phyloP scores from a whole-genome alignment of 352 stramenopile genomes.

The Phytopythium mirpurense region DNA sequence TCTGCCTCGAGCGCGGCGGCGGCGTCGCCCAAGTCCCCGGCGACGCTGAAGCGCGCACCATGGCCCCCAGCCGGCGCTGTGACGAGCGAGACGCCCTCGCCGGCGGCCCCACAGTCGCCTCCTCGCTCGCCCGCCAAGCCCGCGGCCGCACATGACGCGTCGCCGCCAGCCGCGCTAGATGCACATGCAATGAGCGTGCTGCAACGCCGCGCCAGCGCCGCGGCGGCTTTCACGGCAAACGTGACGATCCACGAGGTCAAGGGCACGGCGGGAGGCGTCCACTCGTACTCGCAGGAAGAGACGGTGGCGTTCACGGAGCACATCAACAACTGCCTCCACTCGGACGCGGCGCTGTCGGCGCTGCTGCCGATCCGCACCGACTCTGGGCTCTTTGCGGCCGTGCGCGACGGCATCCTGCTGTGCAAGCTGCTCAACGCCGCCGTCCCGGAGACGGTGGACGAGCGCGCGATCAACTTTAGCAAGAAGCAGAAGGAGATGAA shows the following conservation, averaged over 20 bases:
- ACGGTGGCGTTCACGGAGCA: slow-evolving; percentile 89
- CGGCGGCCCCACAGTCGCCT: slow-evolving; percentile 16
- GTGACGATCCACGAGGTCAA: slow-evolving; percentile 78
- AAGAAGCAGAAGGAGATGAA: slow-evolving; percentile 80
- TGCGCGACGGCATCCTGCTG: slow-evolving; percentile 84
- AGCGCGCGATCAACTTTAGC: slow-evolving; percentile 81
- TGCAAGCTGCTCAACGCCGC: slow-evolving; percentile 91
- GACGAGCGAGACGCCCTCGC: slow-evolving; percentile 11
- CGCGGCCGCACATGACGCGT: slow-evolving; percentile 7
- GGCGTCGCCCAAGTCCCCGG: slow-evolving; percentile 31
- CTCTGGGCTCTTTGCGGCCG: slow-evolving; percentile 73
- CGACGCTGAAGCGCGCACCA: slow-evolving; percentile 33
- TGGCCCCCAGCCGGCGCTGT: slow-evolving; percentile 34
- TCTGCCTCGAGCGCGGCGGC: slow-evolving; percentile 6
- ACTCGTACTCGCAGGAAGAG: slow-evolving; percentile 91
- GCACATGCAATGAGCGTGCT: slow-evolving; percentile 51
- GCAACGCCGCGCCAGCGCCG: slow-evolving; percentile 56
- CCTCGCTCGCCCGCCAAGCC: slow-evolving; percentile 12
- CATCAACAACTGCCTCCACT: slow-evolving; percentile 86
- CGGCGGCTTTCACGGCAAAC: slow-evolving; percentile 51
- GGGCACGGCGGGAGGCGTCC: slow-evolving; percentile 62
- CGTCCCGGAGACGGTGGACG: slow-evolving; percentile 90
- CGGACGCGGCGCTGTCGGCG: slow-evolving; percentile 55
- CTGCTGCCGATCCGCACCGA: slow-evolving; percentile 77
- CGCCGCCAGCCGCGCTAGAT: slow-evolving; percentile 20